These are phyloP conservation scores for Pezicula carpinea DNA, from an alignment of 2,329 filamentous ascomycete genomes.

Conservation along the genomic window DNA sequence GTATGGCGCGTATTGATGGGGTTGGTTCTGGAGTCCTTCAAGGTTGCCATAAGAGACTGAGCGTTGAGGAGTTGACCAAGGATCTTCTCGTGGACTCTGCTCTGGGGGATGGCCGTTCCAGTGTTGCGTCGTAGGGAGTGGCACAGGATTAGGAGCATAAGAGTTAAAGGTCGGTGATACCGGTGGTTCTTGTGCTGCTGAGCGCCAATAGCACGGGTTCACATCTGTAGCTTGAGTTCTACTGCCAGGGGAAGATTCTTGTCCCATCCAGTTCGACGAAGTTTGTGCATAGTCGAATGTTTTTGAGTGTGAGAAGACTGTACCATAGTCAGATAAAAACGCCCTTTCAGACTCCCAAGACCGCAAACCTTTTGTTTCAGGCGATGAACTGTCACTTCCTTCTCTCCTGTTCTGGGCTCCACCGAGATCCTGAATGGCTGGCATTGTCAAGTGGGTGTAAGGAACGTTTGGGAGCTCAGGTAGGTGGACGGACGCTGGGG, in stretches of 20 bases:
- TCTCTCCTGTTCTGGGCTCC: slow-evolving; percentile 36
- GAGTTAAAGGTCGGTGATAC: slow-evolving; percentile 46
- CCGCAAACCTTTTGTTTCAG: slow-evolving; percentile 25
- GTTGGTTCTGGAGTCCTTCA: slow-evolving; percentile 22
- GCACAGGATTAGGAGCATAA: slow-evolving; percentile 36
- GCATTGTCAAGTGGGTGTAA: slow-evolving; percentile 39
- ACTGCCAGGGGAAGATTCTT: slow-evolving; percentile 25
- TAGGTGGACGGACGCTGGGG: slow-evolving; percentile 40
- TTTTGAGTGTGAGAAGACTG: slow-evolving; percentile 24
- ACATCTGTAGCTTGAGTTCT: slow-evolving; percentile 36
- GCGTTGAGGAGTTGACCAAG: slow-evolving; percentile 28
- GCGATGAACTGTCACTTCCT: slow-evolving; percentile 29
- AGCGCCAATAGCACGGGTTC: slow-evolving; percentile 40
- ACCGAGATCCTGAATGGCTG: slow-evolving; percentile 41
- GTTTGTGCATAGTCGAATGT: slow-evolving; percentile 24
- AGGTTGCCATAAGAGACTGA: slow-evolving; percentile 30
- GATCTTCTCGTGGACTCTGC: slow-evolving; percentile 22
- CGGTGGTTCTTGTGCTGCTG: slow-evolving; percentile 45
- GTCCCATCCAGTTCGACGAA: slow-evolving; percentile 26
- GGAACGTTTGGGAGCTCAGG: slow-evolving; percentile 36
- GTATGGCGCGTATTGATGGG: slow-evolving; percentile 22
- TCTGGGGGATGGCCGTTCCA: slow-evolving; percentile 25
- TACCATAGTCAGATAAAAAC: slow-evolving; percentile 12
- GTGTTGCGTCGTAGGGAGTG: slow-evolving; percentile 21
- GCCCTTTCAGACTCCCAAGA: not conserved